Base-by-base conservation (phyloP, 441 rosid genomes). In the Pelargonium citronellum region DNA sequence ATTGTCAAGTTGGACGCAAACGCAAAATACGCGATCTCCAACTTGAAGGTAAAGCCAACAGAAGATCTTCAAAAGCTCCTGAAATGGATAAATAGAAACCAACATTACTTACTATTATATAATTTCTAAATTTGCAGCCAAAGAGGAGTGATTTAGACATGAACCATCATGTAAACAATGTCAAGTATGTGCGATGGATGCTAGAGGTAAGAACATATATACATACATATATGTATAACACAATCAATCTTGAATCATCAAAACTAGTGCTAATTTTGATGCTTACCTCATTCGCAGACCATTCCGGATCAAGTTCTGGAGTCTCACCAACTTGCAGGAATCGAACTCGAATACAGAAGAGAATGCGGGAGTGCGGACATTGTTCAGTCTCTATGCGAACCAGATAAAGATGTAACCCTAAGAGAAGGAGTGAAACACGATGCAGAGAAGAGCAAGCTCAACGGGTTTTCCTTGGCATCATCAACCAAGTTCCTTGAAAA, bases 151-250 rank as follows among this genome's bases (percentile, higher is more conserved):
- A 89, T 71, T 71, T 87, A 76, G 91, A 87, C 73, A 83, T 89
- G 95, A 89, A 89, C 79, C 87, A 85, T 27, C 95, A 87, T 71
- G 95, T 87, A 70, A 87, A 86, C 82, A 87, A 89, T 78, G 91
- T 89, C 47, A 86, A 89, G 81, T 87, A 89, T 34, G 86, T 89
- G 6, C 74, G 82, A 72, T 89, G 95, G 95, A 89, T 87, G 92
- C 81, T 87, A n/a, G 95, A 87, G 95, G 92, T 87, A 83, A 30
- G 49, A 16, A 2, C 24, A 37, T 34, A 69, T 2, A 61, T 4
- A 43, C n/a, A 3, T n/a, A n/a, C n/a, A n/a, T n/a, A n/a, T n/a
- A n/a, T n/a, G n/a, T n/a, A n/a, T n/a, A n/a, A n/a, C n/a, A n/a
- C n/a, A n/a, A n/a, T n/a, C n/a, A n/a, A n/a, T n/a, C n/a, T n/a